Evolutionary conservation across 345 rosid species (phyloP).

Genomic region (Lepidium africanum): DNA sequence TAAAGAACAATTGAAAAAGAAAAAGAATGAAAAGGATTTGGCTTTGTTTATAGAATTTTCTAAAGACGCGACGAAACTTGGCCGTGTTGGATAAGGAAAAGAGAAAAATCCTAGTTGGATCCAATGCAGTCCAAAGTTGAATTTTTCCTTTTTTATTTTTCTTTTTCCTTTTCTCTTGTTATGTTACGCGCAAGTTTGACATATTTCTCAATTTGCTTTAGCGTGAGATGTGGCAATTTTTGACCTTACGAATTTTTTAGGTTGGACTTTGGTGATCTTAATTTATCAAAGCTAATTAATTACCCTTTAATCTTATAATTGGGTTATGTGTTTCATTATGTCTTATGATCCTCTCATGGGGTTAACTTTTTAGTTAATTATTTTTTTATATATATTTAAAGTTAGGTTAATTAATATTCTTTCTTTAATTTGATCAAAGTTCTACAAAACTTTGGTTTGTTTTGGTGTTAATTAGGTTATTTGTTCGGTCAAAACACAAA

Average conservation of each 20-base stretch:
- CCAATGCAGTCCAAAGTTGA: slow-evolving; percentile 14
- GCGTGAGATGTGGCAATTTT: slow-evolving; percentile 12
- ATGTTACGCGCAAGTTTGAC: neutral
- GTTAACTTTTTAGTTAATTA: neutral
- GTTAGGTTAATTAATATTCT: too few relatives aligned
- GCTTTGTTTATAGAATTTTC: neutral
- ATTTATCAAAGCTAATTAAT: neutral
- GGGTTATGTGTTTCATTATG: neutral
- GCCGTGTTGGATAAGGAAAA: slow-evolving; percentile 24
- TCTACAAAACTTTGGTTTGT: too few relatives aligned
- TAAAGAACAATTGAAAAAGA: neutral
- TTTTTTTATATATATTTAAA: too few relatives aligned
- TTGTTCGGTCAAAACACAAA: too few relatives aligned
- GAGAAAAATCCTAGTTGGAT: slow-evolving; percentile 18
- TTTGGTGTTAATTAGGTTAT: too few relatives aligned
- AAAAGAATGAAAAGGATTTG: neutral
- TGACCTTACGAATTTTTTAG: neutral
- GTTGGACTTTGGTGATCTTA: slow-evolving; percentile 2
- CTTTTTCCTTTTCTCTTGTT: too few relatives aligned
- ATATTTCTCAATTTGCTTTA: slow-evolving; percentile 1
- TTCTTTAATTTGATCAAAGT: too few relatives aligned
- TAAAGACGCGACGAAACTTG: slow-evolving; percentile 31
- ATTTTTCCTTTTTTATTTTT: neutral
- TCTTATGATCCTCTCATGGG: neutral
- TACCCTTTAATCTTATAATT: neutral